Evolutionary conservation across 1,139 yeast genomes (phyloP), one percentile per base, ranked within the genome.

Genomic region (Saccharomyces pastorianus): DNA sequence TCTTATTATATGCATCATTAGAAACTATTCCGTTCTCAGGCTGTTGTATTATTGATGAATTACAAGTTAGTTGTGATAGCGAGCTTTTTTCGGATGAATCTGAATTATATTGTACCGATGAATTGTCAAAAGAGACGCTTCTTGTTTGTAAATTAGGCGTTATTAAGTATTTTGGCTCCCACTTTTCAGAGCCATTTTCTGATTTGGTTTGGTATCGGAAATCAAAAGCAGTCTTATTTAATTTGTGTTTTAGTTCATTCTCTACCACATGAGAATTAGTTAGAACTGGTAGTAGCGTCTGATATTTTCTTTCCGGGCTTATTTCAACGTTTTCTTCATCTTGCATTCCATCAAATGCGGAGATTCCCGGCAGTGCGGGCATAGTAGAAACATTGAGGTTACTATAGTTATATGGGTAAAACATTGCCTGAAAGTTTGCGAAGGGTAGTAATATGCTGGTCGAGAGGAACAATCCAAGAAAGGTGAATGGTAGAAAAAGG

Each of bases 231-330:
- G 44, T 38, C 44, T 38, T 38, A 9, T 38, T 38, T 38, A 38
- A 20, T 11, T 38, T 38, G 13, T 38, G 44, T 17, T 38, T 38
- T 5, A 38, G 25, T 20, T 38, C 44, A 38, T 38, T 38, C 44
- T 38, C 44, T 20, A 38, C 44, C 23, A 38, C 44, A 11, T 38
- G 44, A 6, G 44, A 41, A 49, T 41, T 49, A 5, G 47, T 28
- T 27, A 49, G 27, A 17, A 46, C 23, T n/a, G 51, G 51, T 41
- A 49, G 20, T 27, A 49, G 25, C 11, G 41, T 49, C 28, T 42
- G 44, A 11, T 49, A 28, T 13, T 49, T 41, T 41, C 46, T 26
- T 13, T 49, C 44, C 5, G 44, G 11, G n/a, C n/a, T 27, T n/a
- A 49, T 9, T n/a, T 38, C 44, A 38, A 38, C 26, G 11, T 8